These are phyloP conservation scores for Kodamaea hsintzibuensis DNA, from an alignment of 805 yeast genomes.

Conservation along the genomic window DNA sequence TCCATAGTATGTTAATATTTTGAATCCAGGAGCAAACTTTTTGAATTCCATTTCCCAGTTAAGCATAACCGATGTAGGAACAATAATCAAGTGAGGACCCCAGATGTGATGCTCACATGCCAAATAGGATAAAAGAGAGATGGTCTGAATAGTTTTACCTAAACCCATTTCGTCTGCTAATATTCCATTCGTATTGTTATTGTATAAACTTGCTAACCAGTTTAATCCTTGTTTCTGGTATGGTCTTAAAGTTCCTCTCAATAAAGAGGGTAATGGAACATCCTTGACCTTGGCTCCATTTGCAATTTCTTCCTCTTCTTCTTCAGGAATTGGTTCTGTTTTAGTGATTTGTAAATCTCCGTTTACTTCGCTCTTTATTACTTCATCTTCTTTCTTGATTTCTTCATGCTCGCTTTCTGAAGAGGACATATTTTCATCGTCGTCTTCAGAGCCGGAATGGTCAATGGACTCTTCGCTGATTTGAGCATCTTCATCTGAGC, in stretches of 20 bases:
- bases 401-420: slow-evolving; percentile 5
- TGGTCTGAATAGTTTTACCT: slow-evolving; percentile 96
- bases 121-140: slow-evolving; percentile 77
- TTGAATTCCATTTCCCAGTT: slow-evolving; percentile 99
- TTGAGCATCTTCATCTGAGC: slow-evolving; percentile 17
- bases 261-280: slow-evolving; percentile 73
- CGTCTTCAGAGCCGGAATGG: slow-evolving; percentile 9
- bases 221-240: slow-evolving; percentile 96
- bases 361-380: slow-evolving; percentile 5
- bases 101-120: slow-evolving; percentile 93
- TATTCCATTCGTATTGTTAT: slow-evolving; percentile 92
- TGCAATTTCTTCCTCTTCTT: slow-evolving; percentile 32
- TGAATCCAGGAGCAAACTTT: slow-evolving; percentile 96
- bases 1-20: slow-evolving; percentile 93
- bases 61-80: slow-evolving; percentile 95
- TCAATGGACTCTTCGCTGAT: slow-evolving; percentile 18
- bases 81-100: slow-evolving; percentile 98
- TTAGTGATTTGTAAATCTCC: neutral
- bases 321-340: slow-evolving; percentile 14
- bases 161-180: slow-evolving; percentile 99
- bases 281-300: slow-evolving; percentile 50
- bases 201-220: slow-evolving; percentile 94
- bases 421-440: slow-evolving; percentile 8
- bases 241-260: slow-evolving; percentile 81
- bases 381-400: slow-evolving; percentile 4